These are phyloP conservation scores for Annulohypoxylon truncatum DNA, from an alignment of 2,329 filamentous ascomycete species.

Conservation along the genomic window DNA sequence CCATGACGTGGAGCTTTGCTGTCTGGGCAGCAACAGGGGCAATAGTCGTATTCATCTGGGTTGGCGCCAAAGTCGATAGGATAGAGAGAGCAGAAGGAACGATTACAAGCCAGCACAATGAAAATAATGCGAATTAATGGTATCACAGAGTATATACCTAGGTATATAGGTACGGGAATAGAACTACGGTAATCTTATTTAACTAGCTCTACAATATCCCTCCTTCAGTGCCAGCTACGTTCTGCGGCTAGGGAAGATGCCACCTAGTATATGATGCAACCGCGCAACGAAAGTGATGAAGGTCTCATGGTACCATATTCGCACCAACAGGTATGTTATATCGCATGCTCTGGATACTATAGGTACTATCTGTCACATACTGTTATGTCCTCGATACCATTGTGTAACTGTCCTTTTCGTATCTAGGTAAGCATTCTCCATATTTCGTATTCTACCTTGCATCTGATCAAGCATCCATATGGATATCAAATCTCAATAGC, in stretches of 20 bases:
- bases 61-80: conserved; percentile 42
- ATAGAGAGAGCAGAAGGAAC: neutral
- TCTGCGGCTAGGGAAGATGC: too few relatives aligned
- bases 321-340: too few relatives aligned
- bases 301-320: too few relatives aligned
- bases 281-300: too few relatives aligned
- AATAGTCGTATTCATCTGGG: conserved; percentile 49
- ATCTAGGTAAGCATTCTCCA: too few relatives aligned
- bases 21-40: conserved; percentile 53
- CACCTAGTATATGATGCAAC: too few relatives aligned
- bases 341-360: too few relatives aligned
- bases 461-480: neutral
- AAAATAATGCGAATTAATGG: neutral
- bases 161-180: neutral
- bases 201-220: neutral
- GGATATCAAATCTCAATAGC: conserved; percentile 58
- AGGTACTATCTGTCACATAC: too few relatives aligned
- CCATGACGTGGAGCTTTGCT: conserved; percentile 54
- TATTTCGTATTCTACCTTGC: too few relatives aligned
- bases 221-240: too few relatives aligned
- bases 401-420: too few relatives aligned
- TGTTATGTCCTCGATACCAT: too few relatives aligned
- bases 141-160: neutral
- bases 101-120: neutral
- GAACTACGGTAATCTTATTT: neutral